phyloP scores from a whole-genome alignment of 116 monocot genomes.

The Papilionanthe hybrid region DNA sequence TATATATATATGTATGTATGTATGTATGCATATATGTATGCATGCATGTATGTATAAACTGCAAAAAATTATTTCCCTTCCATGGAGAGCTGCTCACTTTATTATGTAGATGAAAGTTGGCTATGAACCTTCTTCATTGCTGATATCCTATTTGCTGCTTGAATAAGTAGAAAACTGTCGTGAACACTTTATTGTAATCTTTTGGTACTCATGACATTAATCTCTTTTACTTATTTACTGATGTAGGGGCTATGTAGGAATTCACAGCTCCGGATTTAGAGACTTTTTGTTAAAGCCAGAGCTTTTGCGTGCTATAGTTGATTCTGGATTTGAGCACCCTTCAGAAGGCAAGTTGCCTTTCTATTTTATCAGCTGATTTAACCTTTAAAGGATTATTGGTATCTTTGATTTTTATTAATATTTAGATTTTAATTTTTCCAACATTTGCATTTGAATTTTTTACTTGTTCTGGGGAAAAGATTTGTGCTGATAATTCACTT shows the following conservation, averaged over 20 bases:
- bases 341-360: conserved; percentile 77
- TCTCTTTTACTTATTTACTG: background rate
- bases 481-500: no score
- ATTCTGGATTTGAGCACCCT: conserved; percentile 99
- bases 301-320: conserved; percentile 94
- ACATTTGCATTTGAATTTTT: background rate
- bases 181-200: background rate
- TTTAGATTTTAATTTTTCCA: background rate
- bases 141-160: background rate
- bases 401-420: background rate
- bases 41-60: no score
- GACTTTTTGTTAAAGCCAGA: conserved; percentile 99
- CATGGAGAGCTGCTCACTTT: background rate
- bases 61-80: background rate
- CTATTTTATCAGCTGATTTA: background rate
- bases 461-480: background rate
- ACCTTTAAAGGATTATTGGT: background rate
- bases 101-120: background rate
- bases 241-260: conserved; percentile 97
- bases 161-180: background rate
- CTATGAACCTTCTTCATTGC: background rate
- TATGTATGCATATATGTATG: no score
- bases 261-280: conserved; percentile 99
- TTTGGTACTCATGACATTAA: background rate
- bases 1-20: no score